Evolutionary conservation across 225 moss, liverwort and hornwort species (phyloP), one percentile per base, ranked within the genome.

Genomic region (Lunularia cruciata): DNA sequence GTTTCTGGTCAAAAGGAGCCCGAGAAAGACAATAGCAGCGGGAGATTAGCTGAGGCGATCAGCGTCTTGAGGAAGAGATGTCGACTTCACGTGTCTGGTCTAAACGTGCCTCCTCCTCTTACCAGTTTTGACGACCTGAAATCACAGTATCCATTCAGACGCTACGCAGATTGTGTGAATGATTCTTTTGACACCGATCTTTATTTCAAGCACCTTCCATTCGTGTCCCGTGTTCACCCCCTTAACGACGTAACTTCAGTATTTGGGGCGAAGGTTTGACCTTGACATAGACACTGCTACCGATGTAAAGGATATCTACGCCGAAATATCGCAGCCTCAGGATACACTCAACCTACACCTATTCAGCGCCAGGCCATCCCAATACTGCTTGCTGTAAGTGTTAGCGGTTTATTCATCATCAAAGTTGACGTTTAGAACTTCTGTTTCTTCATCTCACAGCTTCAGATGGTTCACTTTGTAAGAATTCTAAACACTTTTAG

Each of bases 301-400:
- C 79, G 78, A 16, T 95, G 92, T 79, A 83, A 80, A 56, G 81
- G 80, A 31, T 79, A 86, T 57, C 37, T 92, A 4, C 72, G 84
- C 58, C 76, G 78, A 51, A 90, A 90, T 31, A 74, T 95, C 27
- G 67, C 51, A 32, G 81, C 87, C 47, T 80, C 83, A 20, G 90
- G 92, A 14, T 95, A 86, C 38, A 56, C 63, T 5, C 88, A 95
- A 52, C 95, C 92, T 2, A 95, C 95, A 27, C 95, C 95, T 22
- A 92, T 95, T 66, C 95, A 95, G 71, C 90, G 95, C 20, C 95
- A 95, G 76, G 92, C 90, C 8, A 87, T 95, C 33, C 85, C 90
- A 34, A 59, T 84, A 32, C 80, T 95, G 58, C 76, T 95, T 47
- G 65, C 59, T 69, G 90, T 88, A 54, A 63, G 65, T 23, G 15